These are phyloP conservation scores for Psilocybe cubensis DNA, from an alignment of 768 basidiomycete species.

Conservation along the genomic window DNA sequence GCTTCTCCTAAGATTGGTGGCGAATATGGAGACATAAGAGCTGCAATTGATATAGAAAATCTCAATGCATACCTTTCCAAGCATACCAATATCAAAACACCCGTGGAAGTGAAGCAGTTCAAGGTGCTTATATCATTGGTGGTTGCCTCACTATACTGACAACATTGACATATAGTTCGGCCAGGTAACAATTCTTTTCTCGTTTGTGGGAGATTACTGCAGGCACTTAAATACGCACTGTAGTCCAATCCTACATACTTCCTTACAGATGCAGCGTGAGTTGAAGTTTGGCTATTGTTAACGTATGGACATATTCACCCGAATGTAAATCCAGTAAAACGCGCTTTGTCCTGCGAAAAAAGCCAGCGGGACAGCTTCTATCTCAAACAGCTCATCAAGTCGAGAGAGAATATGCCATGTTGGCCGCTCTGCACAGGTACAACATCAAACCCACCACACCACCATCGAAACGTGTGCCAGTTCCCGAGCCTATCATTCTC, in stretches of 20 bases:
- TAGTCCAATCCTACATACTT: conserved; percentile 98
- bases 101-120: conserved; percentile 89
- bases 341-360: conserved; percentile 89
- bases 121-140: conserved; percentile 53
- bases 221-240: background rate
- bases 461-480: conserved; percentile 65
- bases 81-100: conserved; percentile 59
- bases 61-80: conserved; percentile 69
- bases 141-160: background rate
- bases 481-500: conserved; percentile 82
- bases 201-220: background rate
- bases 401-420: conserved; percentile 88
- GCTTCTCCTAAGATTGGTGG: conserved; percentile 60
- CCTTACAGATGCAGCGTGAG: conserved; percentile 75
- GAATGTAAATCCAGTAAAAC: conserved; percentile 39
- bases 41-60: conserved; percentile 63
- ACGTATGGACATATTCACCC: background rate
- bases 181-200: conserved; percentile 62
- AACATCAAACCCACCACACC: conserved; percentile 61
- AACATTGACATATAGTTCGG: conserved; percentile 63
- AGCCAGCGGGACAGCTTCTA: conserved; percentile 85
- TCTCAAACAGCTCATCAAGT: conserved; percentile 94
- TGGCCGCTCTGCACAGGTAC: conserved; percentile 75
- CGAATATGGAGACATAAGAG: conserved; percentile 75
- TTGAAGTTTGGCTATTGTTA: background rate